Evolutionary conservation across 2,329 filamentous ascomycete species (phyloP), one percentile per base, ranked within the genome.

Genomic region (Penicillium sp.): DNA sequence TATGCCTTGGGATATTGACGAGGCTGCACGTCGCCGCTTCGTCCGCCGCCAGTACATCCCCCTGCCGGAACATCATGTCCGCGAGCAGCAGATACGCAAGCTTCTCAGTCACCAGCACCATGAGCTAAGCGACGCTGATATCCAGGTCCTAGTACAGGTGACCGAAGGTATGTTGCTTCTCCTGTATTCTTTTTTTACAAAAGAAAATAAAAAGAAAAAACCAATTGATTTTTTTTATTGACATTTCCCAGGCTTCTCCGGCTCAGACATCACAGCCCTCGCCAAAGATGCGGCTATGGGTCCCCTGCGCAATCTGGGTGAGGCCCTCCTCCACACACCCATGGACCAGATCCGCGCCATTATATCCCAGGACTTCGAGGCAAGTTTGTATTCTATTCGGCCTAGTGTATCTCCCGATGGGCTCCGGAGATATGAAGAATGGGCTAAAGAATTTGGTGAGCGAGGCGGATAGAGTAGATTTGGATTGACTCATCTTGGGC

Each of bases 281-380:
- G 94, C 94, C 8, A 99, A 99, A 75, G 94, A 99, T 70, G 94
- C 94, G 9, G 94, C 94, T 3, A 99, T 99, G 94, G 93, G 94
- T 0, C 94, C 94, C 0, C 78, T 99, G 12, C 85, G 94, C 31
- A 93, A 91, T 50, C 79, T 97, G 2, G 94, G 94, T 26, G 94
- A 97, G 71, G 90, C 89, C 38, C 78, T 99, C 30, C 80, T 99
- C 33, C 87, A 90, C 62, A 97, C 95, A 81, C 89, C 88, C 0
- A 96, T 94, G 84, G 94, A 99, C 58, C 86, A 97, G 64, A 97
- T 99, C 63, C 83, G 92, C 12, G 88, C 92, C 0, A 97, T 99
- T 58, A 82, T 83, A 50, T 83, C 96, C 53, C 71, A 80, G 37
- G 94, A 99, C 71, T 99, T 99, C 65, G 79, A 89, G 67, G 85